Percentiles rank a stretch among this genome's conserved stretches.
These are phyloP conservation scores for Candida anutae DNA, from an alignment of 1,139 yeast genomes.

Conservation along the genomic window DNA sequence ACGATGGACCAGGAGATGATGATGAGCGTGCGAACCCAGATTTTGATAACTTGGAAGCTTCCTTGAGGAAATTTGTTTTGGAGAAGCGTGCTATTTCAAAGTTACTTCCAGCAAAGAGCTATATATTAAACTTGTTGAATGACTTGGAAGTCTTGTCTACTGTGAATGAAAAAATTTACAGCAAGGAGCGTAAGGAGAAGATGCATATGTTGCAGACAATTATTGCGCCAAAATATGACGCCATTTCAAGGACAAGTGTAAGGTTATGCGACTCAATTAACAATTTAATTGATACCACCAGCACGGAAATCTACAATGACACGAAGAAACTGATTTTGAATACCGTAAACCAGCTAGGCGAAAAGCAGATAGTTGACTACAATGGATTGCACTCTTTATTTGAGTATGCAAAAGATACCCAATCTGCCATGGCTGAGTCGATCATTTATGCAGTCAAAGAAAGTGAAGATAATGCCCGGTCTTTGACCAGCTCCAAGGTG, in stretches of 20 bases:
- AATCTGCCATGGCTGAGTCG: constrained; percentile 56
- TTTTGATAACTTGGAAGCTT: constrained; percentile 78
- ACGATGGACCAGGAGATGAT: constrained; percentile 24
- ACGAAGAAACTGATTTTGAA: constrained; percentile 48
- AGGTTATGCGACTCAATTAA: constrained; percentile 55
- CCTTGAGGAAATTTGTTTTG: constrained; percentile 76
- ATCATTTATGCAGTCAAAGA: constrained; percentile 55
- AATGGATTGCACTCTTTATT: constrained; percentile 59
- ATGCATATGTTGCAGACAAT: constrained; percentile 38
- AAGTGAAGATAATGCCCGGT: constrained; percentile 65
- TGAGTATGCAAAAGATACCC: constrained; percentile 65
- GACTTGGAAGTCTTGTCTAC: constrained; percentile 60
- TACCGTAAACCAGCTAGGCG: constrained; percentile 54
- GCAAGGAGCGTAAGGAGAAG: constrained; percentile 39
- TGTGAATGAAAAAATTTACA: constrained; percentile 52
- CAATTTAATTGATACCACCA: constrained; percentile 51
- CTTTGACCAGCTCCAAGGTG: constrained; percentile 51
- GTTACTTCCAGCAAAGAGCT: constrained; percentile 86
- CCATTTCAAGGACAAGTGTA: constrained; percentile 43
- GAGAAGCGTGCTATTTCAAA: constrained; percentile 88
- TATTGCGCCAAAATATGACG: constrained; percentile 59
- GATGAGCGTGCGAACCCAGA: constrained; percentile 39
- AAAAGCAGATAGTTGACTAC: constrained; percentile 46
- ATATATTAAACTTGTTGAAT: constrained; percentile 55
- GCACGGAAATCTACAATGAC: constrained; percentile 51